phyloP scores from a whole-genome alignment of 106 monocot species.

The Amphibolis antarctica region DNA sequence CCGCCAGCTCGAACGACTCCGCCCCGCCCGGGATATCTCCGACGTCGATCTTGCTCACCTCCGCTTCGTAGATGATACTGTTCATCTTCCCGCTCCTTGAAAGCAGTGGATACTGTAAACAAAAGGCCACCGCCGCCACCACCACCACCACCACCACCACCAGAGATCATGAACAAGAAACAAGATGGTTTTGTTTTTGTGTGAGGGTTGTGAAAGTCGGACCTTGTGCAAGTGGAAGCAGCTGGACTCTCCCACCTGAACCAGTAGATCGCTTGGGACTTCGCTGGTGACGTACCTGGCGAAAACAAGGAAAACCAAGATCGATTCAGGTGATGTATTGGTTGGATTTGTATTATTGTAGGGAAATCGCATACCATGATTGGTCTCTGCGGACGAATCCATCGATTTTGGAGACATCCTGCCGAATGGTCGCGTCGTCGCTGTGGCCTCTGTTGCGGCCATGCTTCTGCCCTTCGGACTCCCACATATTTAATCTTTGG shows the following conservation, averaged over 20 bases:
- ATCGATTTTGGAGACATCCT: conserved; percentile 52
- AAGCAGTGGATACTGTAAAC: conserved; percentile 60
- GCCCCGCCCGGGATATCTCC: conserved; percentile 73
- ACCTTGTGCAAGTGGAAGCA: conserved; percentile 94
- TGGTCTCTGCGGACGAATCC: conserved; percentile 62
- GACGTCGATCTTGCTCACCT: conserved; percentile 28
- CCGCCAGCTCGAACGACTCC: conserved; percentile 84
- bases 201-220: not conserved
- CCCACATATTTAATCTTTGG: conserved; percentile 51
- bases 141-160: too few species aligned
- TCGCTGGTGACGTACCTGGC: conserved; percentile 63
- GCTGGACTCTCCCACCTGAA: conserved; percentile 41
- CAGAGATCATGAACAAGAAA: not conserved
- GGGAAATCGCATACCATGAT: conserved; percentile 38
- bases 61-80: conserved; percentile 60
- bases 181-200: not conserved
- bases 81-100: conserved; percentile 75
- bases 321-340: too few species aligned
- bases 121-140: too few species aligned
- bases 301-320: not conserved
- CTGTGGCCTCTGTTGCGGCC: conserved; percentile 25
- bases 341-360: too few species aligned
- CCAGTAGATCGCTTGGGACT: conserved; percentile 76
- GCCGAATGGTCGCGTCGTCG: conserved; percentile 22
- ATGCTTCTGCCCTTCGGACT: conserved; percentile 43